A percentile compares a stretch with the other conserved stretches of the same genome.
Evolutionary conservation across 1,284 basidiomycete species (phyloP).

Genomic region (Melampsora americana): DNA sequence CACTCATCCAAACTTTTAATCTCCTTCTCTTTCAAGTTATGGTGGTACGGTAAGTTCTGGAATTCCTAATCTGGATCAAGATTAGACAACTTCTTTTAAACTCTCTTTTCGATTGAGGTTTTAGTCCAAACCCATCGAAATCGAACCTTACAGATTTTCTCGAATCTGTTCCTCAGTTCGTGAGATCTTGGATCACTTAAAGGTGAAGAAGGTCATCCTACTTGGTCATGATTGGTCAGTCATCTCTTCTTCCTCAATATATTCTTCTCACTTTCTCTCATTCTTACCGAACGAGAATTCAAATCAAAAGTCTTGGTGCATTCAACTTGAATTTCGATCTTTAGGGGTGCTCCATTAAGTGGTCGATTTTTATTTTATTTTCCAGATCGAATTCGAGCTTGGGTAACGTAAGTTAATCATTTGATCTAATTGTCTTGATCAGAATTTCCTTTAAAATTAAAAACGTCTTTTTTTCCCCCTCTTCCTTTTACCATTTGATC

Average conservation of each 20-base stretch:
- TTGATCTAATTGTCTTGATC: no score
- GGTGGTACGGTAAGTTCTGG: constrained; percentile 40
- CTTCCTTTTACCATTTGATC: no score
- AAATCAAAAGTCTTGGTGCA: no score
- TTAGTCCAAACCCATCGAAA: constrained; percentile 35
- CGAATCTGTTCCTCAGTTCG: constrained; percentile 16
- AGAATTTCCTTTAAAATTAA: no score
- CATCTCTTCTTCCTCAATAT: not conserved
- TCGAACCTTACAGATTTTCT: constrained; percentile 12
- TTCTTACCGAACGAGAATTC: no score
- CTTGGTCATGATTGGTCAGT: constrained; percentile 39
- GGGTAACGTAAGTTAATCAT: constrained; percentile 30
- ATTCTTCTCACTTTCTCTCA: not conserved
- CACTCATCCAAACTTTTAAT: not conserved
- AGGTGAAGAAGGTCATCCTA: constrained; percentile 9
- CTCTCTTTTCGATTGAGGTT: no score
- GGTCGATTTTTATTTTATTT: constrained; percentile 26
- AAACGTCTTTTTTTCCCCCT: no score
- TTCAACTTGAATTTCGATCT: not conserved
- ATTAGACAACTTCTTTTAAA: no score
- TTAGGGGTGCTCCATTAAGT: constrained; percentile 22
- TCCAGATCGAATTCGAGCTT: constrained; percentile 18
- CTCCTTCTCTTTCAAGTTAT: constrained; percentile 1
- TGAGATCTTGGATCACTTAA: constrained; percentile 27
- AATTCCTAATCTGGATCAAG: no score